phyloP scores from a whole-genome alignment of 169 alveolate genomes.

The Babesia divergens region DNA sequence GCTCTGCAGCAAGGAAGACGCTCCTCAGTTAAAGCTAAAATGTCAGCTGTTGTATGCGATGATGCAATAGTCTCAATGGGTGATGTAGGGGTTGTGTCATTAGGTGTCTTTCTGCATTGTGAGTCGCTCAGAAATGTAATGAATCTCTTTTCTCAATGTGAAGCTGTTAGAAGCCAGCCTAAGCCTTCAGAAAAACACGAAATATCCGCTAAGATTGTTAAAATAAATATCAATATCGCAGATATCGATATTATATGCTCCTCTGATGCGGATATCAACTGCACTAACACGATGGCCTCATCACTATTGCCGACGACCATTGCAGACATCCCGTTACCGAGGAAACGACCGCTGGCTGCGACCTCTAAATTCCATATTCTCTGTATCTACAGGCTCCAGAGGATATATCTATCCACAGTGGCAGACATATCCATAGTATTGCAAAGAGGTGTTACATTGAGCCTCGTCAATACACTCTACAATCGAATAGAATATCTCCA shows the following conservation, averaged over 20 bases:
- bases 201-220: not conserved
- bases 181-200: not conserved
- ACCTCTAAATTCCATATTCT: slow-evolving; percentile 2
- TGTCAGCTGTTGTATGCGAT: not conserved
- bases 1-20: not conserved
- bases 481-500: not conserved
- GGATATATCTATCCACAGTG: not conserved
- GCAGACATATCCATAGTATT: not conserved
- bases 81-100: not conserved
- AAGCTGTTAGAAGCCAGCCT: not conserved
- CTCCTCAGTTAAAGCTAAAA: not conserved
- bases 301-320: slow-evolving; percentile 5
- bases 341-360: slow-evolving; percentile 1
- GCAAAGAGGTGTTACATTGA: slow-evolving; percentile 1
- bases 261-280: not conserved
- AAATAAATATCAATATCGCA: not conserved
- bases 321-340: not conserved
- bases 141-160: not conserved
- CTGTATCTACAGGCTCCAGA: slow-evolving; percentile 6
- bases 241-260: slow-evolving; percentile 6
- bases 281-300: not conserved
- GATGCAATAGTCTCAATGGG: not conserved
- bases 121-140: not conserved
- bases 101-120: slow-evolving; percentile 1
- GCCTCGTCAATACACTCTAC: slow-evolving; percentile 5